phyloP scores from a whole-genome alignment of 257 asterid species.

The Galeopsis tetrahit region DNA sequence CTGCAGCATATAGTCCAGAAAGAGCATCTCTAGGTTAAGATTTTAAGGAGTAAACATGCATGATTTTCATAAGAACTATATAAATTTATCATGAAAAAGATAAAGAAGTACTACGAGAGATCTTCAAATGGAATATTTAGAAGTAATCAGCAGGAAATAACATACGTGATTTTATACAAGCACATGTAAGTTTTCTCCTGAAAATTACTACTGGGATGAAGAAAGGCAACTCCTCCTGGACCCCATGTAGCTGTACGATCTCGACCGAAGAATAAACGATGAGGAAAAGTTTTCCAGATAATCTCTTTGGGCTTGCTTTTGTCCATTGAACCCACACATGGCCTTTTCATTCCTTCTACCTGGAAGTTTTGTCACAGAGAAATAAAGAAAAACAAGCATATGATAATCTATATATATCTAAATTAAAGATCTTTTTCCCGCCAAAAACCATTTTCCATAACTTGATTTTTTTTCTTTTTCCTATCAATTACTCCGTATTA shows the following conservation, averaged over 20 bases:
- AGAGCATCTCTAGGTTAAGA: neutral
- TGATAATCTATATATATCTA: too few species aligned
- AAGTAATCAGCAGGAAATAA: constrained; percentile 22
- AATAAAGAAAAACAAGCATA: constrained; percentile 1
- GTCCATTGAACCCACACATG: constrained; percentile 78
- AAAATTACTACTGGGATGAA: constrained; percentile 65
- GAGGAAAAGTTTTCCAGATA: constrained; percentile 74
- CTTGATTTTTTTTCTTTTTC: too few species aligned
- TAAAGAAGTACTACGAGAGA: constrained; percentile 6
- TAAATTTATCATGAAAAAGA: neutral
- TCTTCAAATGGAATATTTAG: neutral
- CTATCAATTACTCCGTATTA: too few species aligned
- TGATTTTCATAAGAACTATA: neutral
- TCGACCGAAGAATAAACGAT: constrained; percentile 83
- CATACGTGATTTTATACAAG: constrained; percentile 91
- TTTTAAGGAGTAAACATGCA: constrained; percentile 15
- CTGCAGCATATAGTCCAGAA: constrained; percentile 11
- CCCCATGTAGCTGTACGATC: constrained; percentile 86
- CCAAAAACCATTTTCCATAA: too few species aligned
- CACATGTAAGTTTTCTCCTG: constrained; percentile 70
- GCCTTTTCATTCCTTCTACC: constrained; percentile 79
- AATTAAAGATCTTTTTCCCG: too few species aligned
- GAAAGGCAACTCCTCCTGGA: constrained; percentile 96
- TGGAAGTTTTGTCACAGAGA: constrained; percentile 43
- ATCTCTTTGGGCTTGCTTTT: constrained; percentile 68